phyloP scores from a whole-genome alignment of 108 stramenopile genomes.

The Licmophora abbreviata region DNA sequence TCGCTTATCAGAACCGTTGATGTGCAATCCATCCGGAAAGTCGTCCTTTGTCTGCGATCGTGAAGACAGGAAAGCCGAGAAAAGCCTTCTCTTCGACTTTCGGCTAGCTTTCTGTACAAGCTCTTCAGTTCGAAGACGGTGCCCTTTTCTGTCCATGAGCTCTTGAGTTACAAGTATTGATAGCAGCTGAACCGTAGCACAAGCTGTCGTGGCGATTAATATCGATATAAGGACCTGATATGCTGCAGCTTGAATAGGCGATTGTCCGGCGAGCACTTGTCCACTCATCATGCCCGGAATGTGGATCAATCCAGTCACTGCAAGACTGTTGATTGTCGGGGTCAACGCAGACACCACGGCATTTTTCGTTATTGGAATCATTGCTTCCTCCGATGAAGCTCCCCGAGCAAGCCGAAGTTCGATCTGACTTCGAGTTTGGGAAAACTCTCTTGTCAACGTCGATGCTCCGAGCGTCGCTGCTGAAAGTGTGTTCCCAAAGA shows the following conservation, averaged over 20 bases:
- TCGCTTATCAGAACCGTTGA: no score
- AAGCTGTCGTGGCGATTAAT: slow-evolving; percentile 38
- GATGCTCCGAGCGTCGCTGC: slow-evolving; percentile 23
- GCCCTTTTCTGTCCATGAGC: neutral
- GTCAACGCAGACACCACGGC: slow-evolving; percentile 36
- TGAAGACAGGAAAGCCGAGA: neutral
- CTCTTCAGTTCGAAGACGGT: neutral
- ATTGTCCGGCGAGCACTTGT: slow-evolving; percentile 79
- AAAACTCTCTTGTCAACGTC: slow-evolving; percentile 25
- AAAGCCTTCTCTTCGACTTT: neutral
- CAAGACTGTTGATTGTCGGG: slow-evolving; percentile 72
- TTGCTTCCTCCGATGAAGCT: slow-evolving; percentile 32
- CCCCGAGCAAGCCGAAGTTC: slow-evolving; percentile 46
- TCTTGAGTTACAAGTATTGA: neutral
- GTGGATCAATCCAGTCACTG: slow-evolving; percentile 71
- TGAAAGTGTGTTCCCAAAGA: slow-evolving; percentile 68
- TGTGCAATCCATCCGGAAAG: no score
- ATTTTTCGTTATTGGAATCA: slow-evolving; percentile 20
- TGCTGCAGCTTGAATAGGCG: slow-evolving; percentile 71
- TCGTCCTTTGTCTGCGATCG: no score
- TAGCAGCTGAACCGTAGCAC: neutral
- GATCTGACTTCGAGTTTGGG: slow-evolving; percentile 43
- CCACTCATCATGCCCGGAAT: slow-evolving; percentile 96
- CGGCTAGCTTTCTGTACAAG: neutral
- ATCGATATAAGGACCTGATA: slow-evolving; percentile 88